Base-by-base conservation (phyloP, 768 basidiomycete genomes). In the Pisolithus orientalis region DNA sequence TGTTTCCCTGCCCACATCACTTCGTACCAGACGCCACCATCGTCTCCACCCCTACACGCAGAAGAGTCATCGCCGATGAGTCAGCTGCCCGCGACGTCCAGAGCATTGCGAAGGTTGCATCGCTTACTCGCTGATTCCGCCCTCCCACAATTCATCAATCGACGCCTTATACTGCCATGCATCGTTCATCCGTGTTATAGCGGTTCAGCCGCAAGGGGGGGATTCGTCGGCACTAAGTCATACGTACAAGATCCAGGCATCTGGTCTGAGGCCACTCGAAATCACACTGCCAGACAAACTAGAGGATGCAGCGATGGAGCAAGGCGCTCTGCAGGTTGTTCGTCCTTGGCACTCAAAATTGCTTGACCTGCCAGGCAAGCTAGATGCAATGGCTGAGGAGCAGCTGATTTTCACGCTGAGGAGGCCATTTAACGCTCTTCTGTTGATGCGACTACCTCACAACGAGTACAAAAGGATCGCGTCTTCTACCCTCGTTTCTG, bases 171-270 rank as follows among this genome's bases (percentile, higher is more conserved):
- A 8, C 44, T 45, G 16, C 44, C 44, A 45, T 45, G 44, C 27
- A 39, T 64, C 31, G 60, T 62, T 40, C 54, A 64, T n/a, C 51
- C 62, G 57, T 28, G 58, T 64, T 43, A 47, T 11, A 9, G 56
- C 62, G 5, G 47, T 62, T 6, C 4, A 51, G 4, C 53, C 43
- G 55, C 48, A 38, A 5, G n/a, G 44, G 29, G 47, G 3, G 10
- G 32, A 45, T 14, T 10, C 21, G 21, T 28, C n/a, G 17, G 32
- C 27, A 1, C 7, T 9, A 52, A 62, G 51, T 51, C n/a, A 51
- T 65, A 65, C 42, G 21, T 21, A 21, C 21, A 21, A 21, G 21
- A 21, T 21, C 21, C 21, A 21, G 21, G 21, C 21, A 21, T 47
- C 55, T 0, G 57, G 53, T 8, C 57, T 65, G 0, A 47, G 54